Evolutionary conservation across 768 basidiomycete genomes (phyloP).

Genomic region (Leccinum truebloodii): DNA sequence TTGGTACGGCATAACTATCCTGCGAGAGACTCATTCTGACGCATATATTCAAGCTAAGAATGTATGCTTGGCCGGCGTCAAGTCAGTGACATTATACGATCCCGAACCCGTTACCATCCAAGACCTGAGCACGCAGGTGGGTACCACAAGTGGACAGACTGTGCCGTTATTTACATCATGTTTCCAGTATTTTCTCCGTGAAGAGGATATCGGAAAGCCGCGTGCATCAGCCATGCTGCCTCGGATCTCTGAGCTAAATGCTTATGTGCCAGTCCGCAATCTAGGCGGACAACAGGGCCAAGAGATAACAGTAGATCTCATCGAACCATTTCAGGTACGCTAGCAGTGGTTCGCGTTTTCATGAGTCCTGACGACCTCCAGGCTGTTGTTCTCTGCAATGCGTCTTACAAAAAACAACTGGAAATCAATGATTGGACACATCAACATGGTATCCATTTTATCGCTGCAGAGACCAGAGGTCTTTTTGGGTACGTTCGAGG

Average conservation of each 20-base stretch:
- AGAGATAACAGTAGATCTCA: conserved; percentile 74
- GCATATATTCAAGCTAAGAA: conserved; percentile 70
- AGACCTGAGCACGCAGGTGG: conserved; percentile 90
- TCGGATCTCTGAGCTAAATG: conserved; percentile 91
- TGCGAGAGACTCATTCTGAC: conserved; percentile 14
- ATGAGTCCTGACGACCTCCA: conserved; percentile 31
- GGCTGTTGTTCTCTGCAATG: conserved; percentile 90
- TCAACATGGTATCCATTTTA: conserved; percentile 84
- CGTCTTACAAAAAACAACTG: conserved; percentile 75
- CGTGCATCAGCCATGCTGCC: conserved; percentile 84
- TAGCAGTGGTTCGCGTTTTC: neutral
- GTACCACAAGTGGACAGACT: conserved; percentile 22
- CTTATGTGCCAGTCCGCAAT: conserved; percentile 91
- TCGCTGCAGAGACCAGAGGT: conserved; percentile 87
- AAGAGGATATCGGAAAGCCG: conserved; percentile 84
- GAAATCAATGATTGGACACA: conserved; percentile 98
- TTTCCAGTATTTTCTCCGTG: conserved; percentile 87
- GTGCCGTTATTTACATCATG: conserved; percentile 9
- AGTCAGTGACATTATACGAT: conserved; percentile 94
- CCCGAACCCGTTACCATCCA: conserved; percentile 85
- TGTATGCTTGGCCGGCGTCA: conserved; percentile 92
- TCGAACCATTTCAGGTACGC: conserved; percentile 86
- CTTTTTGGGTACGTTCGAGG: conserved; percentile 77
- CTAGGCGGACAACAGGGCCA: conserved; percentile 79
- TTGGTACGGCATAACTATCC: conserved; percentile 53